Evolutionary conservation across 306 rosid species (phyloP), one percentile per base, ranked within the genome.

Genomic region (Quercus agrifolia): DNA sequence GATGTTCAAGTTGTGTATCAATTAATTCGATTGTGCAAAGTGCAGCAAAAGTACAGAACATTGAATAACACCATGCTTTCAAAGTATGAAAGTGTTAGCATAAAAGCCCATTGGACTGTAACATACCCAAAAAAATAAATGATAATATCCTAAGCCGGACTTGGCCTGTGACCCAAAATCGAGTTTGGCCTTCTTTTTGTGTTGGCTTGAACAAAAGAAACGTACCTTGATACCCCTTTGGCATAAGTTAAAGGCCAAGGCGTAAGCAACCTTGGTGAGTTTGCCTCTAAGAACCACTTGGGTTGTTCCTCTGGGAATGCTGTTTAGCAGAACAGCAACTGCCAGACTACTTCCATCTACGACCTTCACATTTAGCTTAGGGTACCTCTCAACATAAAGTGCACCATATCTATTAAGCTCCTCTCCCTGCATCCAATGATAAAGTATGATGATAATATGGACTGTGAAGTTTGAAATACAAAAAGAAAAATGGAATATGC

Each of bases 261-360:
- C 85, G 51, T 31, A 77, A 72, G 83, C 86, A 77, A 85, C 76
- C 55, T 87, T 87, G 14, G 87, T 73, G 71, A 84, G 88, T 1
- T 85, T 77, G 54, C 91, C 88, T 38, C 78, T 77, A 1, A 87
- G 71, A 5, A 87, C 27, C 7, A 87, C 85, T 68, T 85, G 85
- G 25, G 85, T 80, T 13, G 88, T 78, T n/a, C 58, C 82, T 70
- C 80, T 78, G 1, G 91, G 88, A 64, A 85, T 79, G 56, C 46
- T 79, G 74, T 84, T 82, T 5, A 85, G 62, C 4, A 87, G 56
- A 5, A 80, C 73, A 49, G 78, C 85, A 46, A 74, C 86, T 4
- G 77, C 85, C 7, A 87, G 62, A 74, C 85, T 81, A 35, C 86
- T 82, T 2, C 90, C 88, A 77, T 87, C 90, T n/a, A 87, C 90